Conservation (phyloP, 176 grass and related monocot genomes). For the Triticum turgidum region DNA sequence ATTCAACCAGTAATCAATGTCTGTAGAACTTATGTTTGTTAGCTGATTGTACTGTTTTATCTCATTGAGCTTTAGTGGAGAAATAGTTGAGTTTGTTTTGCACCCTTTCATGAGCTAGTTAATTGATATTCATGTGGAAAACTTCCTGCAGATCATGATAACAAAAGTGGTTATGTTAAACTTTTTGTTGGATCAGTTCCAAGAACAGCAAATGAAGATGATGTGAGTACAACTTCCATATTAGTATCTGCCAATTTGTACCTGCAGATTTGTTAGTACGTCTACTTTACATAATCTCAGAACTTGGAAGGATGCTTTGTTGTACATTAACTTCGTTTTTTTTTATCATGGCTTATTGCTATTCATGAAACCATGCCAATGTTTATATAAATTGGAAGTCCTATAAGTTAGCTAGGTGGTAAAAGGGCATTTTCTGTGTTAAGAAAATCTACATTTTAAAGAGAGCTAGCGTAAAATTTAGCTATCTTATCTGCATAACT, state of each 20-base stretch:
- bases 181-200: conserved; percentile 98
- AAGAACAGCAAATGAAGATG: conserved; percentile 81
- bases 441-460: background rate
- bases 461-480: background rate
- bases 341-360: conserved; percentile 9
- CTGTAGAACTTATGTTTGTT: background rate
- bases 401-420: background rate
- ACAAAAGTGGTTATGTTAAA: conserved; percentile 71
- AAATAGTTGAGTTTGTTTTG: background rate
- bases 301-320: background rate
- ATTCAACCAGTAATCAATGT: background rate
- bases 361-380: background rate
- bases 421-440: background rate
- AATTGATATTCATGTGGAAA: conserved; percentile 25
- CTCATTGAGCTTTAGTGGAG: background rate
- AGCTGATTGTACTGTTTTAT: background rate
- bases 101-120: background rate
- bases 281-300: conserved; percentile 5
- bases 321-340: conserved; percentile 1
- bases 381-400: background rate
- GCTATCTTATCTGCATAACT: background rate
- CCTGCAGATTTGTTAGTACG: conserved; percentile 1
- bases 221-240: conserved; percentile 56
- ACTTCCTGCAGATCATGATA: conserved; percentile 63
- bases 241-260: background rate